These are phyloP conservation scores for Lecanoromycetidae sp. DNA, from an alignment of 2,329 filamentous ascomycete species.

Conservation along the genomic window DNA sequence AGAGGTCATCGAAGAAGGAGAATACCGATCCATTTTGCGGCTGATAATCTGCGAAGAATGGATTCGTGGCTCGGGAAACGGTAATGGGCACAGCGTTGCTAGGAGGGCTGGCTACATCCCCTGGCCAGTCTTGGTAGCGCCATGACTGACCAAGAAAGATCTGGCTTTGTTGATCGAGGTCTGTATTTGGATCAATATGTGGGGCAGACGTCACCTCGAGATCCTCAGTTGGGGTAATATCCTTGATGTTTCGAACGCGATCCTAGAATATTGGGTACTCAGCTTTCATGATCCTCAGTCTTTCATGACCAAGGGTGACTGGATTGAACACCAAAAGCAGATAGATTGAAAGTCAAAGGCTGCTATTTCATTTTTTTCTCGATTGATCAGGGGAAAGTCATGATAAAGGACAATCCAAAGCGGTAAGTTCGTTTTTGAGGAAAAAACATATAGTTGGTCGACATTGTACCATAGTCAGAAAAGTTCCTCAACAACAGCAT, in stretches of 20 bases:
- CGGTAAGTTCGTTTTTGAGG: too few species aligned
- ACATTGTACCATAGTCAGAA: too few species aligned
- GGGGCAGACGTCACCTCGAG: not conserved
- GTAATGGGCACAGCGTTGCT: constrained; percentile 12
- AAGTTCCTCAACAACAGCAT: too few species aligned
- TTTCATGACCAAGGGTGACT: constrained; percentile 24
- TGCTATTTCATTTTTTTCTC: too few species aligned
- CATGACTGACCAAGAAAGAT: constrained; percentile 31
- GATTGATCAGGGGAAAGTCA: too few species aligned
- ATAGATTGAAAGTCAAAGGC: too few species aligned
- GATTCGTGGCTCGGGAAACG: constrained; percentile 23
- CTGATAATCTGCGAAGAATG: constrained; percentile 33
- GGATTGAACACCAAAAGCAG: too few species aligned
- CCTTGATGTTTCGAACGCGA: not conserved
- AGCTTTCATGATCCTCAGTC: too few species aligned
- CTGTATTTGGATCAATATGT: not conserved
- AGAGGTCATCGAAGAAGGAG: constrained; percentile 30
- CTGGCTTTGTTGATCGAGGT: constrained; percentile 30
- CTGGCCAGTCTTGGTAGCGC: constrained; percentile 16
- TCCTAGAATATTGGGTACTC: constrained; percentile 12
- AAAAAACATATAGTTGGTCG: too few species aligned
- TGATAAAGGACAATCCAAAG: too few species aligned
- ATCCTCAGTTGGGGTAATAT: not conserved
- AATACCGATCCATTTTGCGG: constrained; percentile 34
- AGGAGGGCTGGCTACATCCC: constrained; percentile 1